phyloP scores from a whole-genome alignment of 495 filamentous ascomycete species.

The Penicillium manginii region DNA sequence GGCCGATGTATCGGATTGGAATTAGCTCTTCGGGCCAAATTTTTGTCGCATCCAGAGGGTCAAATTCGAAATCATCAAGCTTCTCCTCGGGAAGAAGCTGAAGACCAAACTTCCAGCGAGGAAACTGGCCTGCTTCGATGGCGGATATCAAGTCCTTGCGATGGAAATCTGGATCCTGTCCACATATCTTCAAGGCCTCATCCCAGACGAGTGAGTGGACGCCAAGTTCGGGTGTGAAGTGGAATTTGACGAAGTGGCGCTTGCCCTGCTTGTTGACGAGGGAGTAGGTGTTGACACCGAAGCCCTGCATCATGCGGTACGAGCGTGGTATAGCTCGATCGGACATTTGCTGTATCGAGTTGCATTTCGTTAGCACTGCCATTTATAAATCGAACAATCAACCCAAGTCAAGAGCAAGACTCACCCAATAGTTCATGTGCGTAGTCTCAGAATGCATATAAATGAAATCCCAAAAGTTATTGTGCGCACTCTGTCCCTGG shows the following conservation, averaged over 20 bases:
- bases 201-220: slow-evolving; percentile 89
- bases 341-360: slow-evolving; percentile 60
- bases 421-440: slow-evolving; percentile 84
- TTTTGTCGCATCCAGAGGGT: slow-evolving; percentile 91
- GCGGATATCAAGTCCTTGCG: slow-evolving; percentile 81
- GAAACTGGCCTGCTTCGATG: slow-evolving; percentile 71
- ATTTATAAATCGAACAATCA: too few relatives aligned
- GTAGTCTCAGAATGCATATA: slow-evolving; percentile 69
- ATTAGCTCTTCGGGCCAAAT: slow-evolving; percentile 85
- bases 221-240: slow-evolving; percentile 75
- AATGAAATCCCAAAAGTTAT: slow-evolving; percentile 65
- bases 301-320: slow-evolving; percentile 89
- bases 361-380: not conserved
- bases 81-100: slow-evolving; percentile 73
- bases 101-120: slow-evolving; percentile 82
- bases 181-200: slow-evolving; percentile 79
- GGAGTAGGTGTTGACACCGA: slow-evolving; percentile 84
- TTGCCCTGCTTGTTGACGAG: slow-evolving; percentile 73
- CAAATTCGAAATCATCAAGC: slow-evolving; percentile 84
- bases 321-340: slow-evolving; percentile 81
- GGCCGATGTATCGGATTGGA: slow-evolving; percentile 78
- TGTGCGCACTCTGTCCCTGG: slow-evolving; percentile 63
- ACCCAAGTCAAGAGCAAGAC: slow-evolving; percentile 16
- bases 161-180: slow-evolving; percentile 88
- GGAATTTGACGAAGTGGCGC: slow-evolving; percentile 81